Evolutionary conservation across 1,139 yeast genomes (phyloP), one percentile per base, ranked within the genome.

Genomic region (Meyerozyma smithsonii): DNA sequence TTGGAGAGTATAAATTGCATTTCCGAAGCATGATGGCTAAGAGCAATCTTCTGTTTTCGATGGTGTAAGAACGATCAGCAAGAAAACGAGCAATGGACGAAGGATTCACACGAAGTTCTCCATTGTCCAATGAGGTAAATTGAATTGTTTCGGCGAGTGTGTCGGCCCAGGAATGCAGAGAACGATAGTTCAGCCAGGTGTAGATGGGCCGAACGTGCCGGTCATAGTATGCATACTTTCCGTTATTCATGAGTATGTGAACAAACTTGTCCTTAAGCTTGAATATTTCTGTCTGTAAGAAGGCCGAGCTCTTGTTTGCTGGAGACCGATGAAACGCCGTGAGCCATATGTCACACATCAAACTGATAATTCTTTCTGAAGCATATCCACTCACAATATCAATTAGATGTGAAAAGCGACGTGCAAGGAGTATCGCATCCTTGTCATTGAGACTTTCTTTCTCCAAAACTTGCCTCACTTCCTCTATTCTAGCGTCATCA

Each of bases 261-360:
- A 52, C 46, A 28, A 63, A 47, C 2, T 43, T 44, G 24, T 51
- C 52, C 39, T 55, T 50, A 21, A 49, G 46, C 3, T 36, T n/a
- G n/a, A 57, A 36, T 5, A 61, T 35, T 16, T 38, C 34, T 2
- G 42, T n/a, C 36, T 58, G 61, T 7, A 61, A 11, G 42, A 0
- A 36, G 21, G 5, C 36, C 30, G 14, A 45, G 30, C 24, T 34
- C n/a, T 26, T 28, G 17, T 34, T n/a, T 16, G 42, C 43, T 10
- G 34, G 12, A 3, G 21, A 14, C 14, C 37, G 43, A 14, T 30
- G 35, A 30, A 49, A 47, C 4, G 49, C 43, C 8, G 39, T 35
- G 11, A 39, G 39, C 65, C 66, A 61, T n/a, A 58, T 48, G 15
- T 48, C 49, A 39, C 58, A 49, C 6, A 58, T 39, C 16, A 58